Conservation (phyloP, 148 eudicot species). For the Oxyria digyna region DNA sequence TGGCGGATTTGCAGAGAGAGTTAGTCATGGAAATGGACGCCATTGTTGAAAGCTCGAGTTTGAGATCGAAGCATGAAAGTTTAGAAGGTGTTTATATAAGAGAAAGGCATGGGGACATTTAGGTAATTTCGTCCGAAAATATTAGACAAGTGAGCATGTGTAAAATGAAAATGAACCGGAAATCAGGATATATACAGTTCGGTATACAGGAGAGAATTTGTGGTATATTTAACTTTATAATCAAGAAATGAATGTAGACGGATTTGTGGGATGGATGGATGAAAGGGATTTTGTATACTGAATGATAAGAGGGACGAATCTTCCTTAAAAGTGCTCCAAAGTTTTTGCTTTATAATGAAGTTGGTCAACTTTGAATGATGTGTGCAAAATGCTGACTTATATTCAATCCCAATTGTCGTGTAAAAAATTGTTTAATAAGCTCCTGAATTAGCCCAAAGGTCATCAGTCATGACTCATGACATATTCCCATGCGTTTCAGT, state of each 20-base stretch:
- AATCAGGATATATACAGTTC: not conserved
- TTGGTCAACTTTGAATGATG: slow-evolving; percentile 2
- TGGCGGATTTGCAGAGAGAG: slow-evolving; percentile 20
- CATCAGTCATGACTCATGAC: too few relatives aligned
- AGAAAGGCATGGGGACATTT: not conserved
- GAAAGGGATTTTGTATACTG: not conserved
- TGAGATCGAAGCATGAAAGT: not conserved
- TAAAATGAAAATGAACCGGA: not conserved
- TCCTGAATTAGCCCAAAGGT: not conserved
- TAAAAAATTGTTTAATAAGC: not conserved
- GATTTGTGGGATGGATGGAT: not conserved
- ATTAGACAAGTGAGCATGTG: not conserved
- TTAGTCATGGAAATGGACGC: slow-evolving; percentile 34
- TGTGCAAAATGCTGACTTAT: not conserved
- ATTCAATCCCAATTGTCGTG: not conserved
- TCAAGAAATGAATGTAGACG: slow-evolving; percentile 1
- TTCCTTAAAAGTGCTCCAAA: not conserved
- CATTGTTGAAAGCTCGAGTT: slow-evolving; percentile 27
- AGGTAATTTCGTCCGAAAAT: too few relatives aligned
- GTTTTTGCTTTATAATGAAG: not conserved
- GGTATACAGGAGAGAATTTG: not conserved
- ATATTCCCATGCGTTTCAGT: not conserved
- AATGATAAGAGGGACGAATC: not conserved
- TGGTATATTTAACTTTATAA: not conserved
- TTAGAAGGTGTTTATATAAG: not conserved